Evolutionary conservation across 2,329 filamentous ascomycete species (phyloP), one percentile per base, ranked within the genome.

Genomic region (Exophiala sp.): DNA sequence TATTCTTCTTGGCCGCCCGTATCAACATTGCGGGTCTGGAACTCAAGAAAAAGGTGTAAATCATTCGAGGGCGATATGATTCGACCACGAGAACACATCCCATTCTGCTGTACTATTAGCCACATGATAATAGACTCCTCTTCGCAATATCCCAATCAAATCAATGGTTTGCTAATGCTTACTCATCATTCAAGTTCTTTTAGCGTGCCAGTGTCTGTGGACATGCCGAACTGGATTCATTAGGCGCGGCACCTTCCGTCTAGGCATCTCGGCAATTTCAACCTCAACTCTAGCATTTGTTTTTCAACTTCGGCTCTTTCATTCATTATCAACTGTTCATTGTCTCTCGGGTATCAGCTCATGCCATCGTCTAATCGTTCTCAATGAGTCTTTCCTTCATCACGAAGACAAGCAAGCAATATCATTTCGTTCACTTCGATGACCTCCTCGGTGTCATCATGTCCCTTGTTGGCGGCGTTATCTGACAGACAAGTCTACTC

Each of bases 1-100:
- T 65, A 4, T 55, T 70, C 10, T 77, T 73, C 57, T 44, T 74
- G 5, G 60, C 64, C 11, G 66, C 71, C 45, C 64, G 76, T 50
- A 61, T 71, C 41, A 65, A 61, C 34, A 42, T 73, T 35, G 66
- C 54, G 8, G 72, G 73, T 9, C 55, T 52, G 38, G 53, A 39
- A 9, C 33, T 62, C 42, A 63, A 52, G 55, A 65, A 59, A 52
- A 69, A 65, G 52, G 62, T 68, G 16, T 70, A 55, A 43, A 32
- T 38, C 35, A 62, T 24, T 29, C 24, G 24, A 14, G 34, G 34
- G 10, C 34, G 34, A 18, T 38, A 38, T n/a, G 16, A 34, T 20
- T 16, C 11, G 24, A 43, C 14, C 42, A 2, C 10, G 38, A 33
- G 16, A 8, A 20, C 20, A 10, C 39, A 18, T 12, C 10, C 5